These are phyloP conservation scores for Amesomyces nigricolor DNA, from an alignment of 2,329 filamentous ascomycete species.

Conservation along the genomic window DNA sequence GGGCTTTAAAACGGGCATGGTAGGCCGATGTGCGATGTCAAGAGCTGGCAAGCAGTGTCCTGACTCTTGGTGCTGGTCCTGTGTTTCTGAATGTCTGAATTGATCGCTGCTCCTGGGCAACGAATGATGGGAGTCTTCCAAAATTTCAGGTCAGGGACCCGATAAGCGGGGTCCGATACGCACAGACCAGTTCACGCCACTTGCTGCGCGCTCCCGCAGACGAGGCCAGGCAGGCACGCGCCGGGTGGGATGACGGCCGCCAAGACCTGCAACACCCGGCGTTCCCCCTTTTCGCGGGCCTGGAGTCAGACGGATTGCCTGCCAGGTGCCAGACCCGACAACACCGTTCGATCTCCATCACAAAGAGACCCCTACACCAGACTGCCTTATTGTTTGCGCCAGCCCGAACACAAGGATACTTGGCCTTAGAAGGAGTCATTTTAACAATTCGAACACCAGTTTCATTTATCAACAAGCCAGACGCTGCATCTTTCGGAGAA, in stretches of 20 bases:
- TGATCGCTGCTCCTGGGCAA: not conserved
- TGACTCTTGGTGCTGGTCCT: not conserved
- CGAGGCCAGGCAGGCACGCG: not conserved
- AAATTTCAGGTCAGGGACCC: constrained; percentile 18
- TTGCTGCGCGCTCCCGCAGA: not conserved
- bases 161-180: constrained; percentile 22
- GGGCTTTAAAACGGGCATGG: constrained; percentile 50
- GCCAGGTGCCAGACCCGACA: constrained; percentile 13
- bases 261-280: constrained; percentile 12
- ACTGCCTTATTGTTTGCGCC: constrained; percentile 2
- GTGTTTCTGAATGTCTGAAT: not conserved
- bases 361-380: constrained; percentile 1
- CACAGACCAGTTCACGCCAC: constrained; percentile 12
- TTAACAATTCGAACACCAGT: not conserved
- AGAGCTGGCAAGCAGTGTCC: not conserved
- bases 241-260: constrained; percentile 20
- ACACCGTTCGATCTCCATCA: constrained; percentile 1
- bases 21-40: not conserved
- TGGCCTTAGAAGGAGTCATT: not conserved
- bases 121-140: constrained; percentile 19
- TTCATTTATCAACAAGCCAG: not conserved
- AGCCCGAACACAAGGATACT: constrained; percentile 6
- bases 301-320: not conserved
- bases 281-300: constrained; percentile 13
- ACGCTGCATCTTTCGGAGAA: not conserved